Evolutionary conservation across 139 green algal species (phyloP).

Genomic region (Zygnema cylindricum): DNA sequence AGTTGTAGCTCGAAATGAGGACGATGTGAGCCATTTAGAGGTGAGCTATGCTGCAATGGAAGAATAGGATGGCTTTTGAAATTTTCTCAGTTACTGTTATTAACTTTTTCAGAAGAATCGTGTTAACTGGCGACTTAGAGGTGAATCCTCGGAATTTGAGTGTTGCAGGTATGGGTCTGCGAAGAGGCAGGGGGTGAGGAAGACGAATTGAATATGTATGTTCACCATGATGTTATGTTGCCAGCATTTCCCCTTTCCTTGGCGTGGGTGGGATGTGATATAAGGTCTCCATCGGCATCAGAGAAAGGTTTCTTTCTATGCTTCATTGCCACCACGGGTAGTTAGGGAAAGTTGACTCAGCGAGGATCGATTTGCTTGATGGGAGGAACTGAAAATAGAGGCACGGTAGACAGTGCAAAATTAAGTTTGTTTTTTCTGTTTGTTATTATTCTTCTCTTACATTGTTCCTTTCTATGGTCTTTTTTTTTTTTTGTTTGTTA

Average conservation of each 20-base stretch:
- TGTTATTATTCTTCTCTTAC: no score
- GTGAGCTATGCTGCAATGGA: conserved; percentile 59
- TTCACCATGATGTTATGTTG: conserved; percentile 96
- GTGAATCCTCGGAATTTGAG: conserved; percentile 1
- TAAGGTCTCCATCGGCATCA: conserved; percentile 28
- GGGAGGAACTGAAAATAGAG: no score
- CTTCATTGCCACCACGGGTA: no score
- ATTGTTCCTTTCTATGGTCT: neutral
- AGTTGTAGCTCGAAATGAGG: conserved; percentile 87
- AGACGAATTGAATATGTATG: conserved; percentile 74
- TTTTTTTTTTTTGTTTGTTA: no score
- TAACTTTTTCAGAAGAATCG: no score
- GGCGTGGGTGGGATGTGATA: conserved; percentile 85
- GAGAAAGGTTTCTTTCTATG: conserved; percentile 5
- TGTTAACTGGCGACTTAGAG: conserved; percentile 6
- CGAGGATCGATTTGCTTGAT: no score
- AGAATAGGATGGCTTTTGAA: neutral
- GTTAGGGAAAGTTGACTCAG: no score
- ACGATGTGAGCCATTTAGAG: conserved; percentile 91
- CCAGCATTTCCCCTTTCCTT: conserved; percentile 90
- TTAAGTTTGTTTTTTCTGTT: no score
- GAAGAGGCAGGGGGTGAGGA: conserved; percentile 71
- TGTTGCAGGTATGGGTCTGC: conserved; percentile 84
- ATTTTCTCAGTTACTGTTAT: neutral
- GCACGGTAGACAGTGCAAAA: no score